A percentile compares a stretch with the other conserved stretches of the same genome.
These are phyloP conservation scores for Trichothecium roseum DNA, from an alignment of 2,329 filamentous ascomycete genomes.

Conservation along the genomic window DNA sequence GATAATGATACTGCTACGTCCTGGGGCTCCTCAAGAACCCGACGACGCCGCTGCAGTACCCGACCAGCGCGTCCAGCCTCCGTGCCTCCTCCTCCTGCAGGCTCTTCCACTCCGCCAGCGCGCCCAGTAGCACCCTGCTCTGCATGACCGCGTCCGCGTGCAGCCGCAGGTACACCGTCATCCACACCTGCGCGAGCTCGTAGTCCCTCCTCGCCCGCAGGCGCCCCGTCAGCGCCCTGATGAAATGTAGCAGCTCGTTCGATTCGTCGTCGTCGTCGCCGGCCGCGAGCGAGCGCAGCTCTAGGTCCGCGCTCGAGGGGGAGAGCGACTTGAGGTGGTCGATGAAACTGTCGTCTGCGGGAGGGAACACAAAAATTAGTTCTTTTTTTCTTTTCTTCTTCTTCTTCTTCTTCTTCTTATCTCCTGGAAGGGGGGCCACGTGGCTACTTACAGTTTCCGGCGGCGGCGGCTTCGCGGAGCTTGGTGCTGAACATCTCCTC, in stretches of 20 bases:
- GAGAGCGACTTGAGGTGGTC: conserved; percentile 70
- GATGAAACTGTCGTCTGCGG: conserved; percentile 54
- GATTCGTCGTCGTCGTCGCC: conserved; percentile 34
- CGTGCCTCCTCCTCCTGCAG: conserved; percentile 63
- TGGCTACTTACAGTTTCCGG: conserved; percentile 48
- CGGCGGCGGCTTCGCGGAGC: conserved; percentile 40
- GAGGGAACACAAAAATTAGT: not conserved
- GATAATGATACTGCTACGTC: conserved; percentile 27
- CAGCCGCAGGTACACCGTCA: conserved; percentile 81
- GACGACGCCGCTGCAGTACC: conserved; percentile 80
- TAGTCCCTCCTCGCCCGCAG: conserved; percentile 68
- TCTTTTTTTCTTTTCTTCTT: conserved; percentile 14
- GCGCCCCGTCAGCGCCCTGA: conserved; percentile 65
- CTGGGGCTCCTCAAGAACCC: conserved; percentile 62
- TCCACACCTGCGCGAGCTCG: conserved; percentile 93
- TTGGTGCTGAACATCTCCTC: conserved; percentile 50
- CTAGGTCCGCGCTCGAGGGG: conserved; percentile 79
- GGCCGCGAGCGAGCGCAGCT: conserved; percentile 67
- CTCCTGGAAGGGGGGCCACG: not conserved
- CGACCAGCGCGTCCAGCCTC: conserved; percentile 65
- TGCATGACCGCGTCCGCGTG: conserved; percentile 53
- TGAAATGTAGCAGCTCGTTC: conserved; percentile 70
- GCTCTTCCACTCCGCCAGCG: conserved; percentile 58
- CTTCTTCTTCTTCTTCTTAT: conserved; percentile 4
- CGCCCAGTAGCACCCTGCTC: conserved; percentile 41